A percentile compares a stretch with the other conserved stretches of the same genome.
Evolutionary conservation across 306 rosid genomes (phyloP).

Genomic region (Vigna mungo): DNA sequence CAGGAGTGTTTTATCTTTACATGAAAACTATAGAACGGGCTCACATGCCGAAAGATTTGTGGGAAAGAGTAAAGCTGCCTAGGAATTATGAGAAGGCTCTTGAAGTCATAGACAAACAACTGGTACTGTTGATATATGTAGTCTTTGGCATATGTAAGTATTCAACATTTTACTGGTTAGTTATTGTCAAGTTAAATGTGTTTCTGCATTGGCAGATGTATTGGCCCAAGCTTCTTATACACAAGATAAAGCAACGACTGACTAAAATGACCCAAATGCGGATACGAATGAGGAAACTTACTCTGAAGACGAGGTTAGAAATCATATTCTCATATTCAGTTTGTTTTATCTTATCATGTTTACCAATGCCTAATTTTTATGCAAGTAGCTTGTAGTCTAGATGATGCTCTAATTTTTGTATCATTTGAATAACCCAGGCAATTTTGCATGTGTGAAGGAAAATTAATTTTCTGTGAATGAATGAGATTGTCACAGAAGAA

Average conservation of each 20-base stretch:
- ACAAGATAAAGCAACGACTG: slow-evolving; percentile 88
- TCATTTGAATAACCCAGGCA: not conserved
- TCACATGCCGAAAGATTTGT: slow-evolving; percentile 86
- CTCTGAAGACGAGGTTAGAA: slow-evolving; percentile 79
- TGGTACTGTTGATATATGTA: slow-evolving; percentile 81
- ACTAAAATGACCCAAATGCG: slow-evolving; percentile 97
- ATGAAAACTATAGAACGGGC: slow-evolving; percentile 98
- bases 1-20: slow-evolving; percentile 92
- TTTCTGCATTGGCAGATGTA: slow-evolving; percentile 66
- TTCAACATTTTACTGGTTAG: slow-evolving; percentile 17
- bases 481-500: not conserved
- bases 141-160: not conserved
- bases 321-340: slow-evolving; percentile 24
- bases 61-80: slow-evolving; percentile 97
- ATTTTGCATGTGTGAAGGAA: not conserved
- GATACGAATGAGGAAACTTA: slow-evolving; percentile 94
- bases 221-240: slow-evolving; percentile 93
- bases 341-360: slow-evolving; percentile 7
- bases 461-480: not conserved
- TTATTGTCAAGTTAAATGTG: slow-evolving; percentile 35
- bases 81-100: slow-evolving; percentile 88
- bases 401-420: slow-evolving; percentile 20
- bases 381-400: not conserved
- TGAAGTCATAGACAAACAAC: slow-evolving; percentile 80
- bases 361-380: slow-evolving; percentile 22